phyloP scores from a whole-genome alignment of 345 rosid species.

The Dipteronia dyeriana region DNA sequence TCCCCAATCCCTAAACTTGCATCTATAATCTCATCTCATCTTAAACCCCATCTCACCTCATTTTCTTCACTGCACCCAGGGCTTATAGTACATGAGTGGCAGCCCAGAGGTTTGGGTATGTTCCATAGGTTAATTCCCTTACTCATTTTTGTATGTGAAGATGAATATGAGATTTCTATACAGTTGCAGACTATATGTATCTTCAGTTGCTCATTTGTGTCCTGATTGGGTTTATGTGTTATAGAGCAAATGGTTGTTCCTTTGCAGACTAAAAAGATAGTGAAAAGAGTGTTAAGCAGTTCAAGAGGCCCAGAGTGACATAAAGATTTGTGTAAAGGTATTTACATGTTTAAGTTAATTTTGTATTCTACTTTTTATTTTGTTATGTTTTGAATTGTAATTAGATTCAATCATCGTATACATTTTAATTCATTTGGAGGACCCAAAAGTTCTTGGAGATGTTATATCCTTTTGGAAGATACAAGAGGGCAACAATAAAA shows the following conservation, averaged over 20 bases:
- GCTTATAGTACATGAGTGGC: slow-evolving; percentile 22
- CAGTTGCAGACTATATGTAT: no score
- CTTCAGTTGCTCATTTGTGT: not conserved
- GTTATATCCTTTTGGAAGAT: no score
- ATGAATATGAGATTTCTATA: no score
- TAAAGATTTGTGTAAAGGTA: slow-evolving; percentile 62
- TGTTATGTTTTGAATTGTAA: no score
- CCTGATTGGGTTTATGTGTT: not conserved
- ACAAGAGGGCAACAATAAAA: no score
- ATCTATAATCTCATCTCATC: no score
- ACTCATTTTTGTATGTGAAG: not conserved
- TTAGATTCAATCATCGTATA: no score
- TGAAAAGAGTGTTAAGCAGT: slow-evolving; percentile 68
- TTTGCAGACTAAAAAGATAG: slow-evolving; percentile 55
- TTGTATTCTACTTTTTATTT: no score
- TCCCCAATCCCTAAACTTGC: no score
- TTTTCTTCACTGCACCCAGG: slow-evolving; percentile 7
- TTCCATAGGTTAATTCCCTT: not conserved
- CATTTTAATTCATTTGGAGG: no score
- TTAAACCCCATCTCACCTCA: slow-evolving; percentile 10
- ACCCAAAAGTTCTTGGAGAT: no score
- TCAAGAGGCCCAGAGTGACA: slow-evolving; percentile 72
- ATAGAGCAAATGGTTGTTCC: slow-evolving; percentile 62
- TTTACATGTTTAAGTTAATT: not conserved
- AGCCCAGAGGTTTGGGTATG: slow-evolving; percentile 21